Evolutionary conservation across 257 asterid species (phyloP).

Genomic region (Solanum arcanum): DNA sequence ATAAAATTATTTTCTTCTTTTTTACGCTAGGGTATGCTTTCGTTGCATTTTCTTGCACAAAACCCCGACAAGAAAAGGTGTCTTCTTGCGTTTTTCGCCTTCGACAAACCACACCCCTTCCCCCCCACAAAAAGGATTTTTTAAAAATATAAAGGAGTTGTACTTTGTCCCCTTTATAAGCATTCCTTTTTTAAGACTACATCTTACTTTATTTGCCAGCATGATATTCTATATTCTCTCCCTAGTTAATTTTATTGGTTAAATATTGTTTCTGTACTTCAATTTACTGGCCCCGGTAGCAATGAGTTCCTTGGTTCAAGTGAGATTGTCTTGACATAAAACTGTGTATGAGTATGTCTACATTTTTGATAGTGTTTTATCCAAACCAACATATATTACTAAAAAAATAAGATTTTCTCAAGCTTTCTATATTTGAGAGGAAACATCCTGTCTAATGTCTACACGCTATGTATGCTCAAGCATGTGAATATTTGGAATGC

Average conservation of each 20-base stretch:
- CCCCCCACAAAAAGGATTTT: not conserved
- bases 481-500: not conserved
- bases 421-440: not conserved
- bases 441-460: not conserved
- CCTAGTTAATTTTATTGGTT: not conserved
- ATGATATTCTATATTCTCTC: not conserved
- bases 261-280: not conserved
- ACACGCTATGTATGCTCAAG: not conserved
- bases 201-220: not conserved
- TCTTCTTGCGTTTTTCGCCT: not conserved
- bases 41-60: not conserved
- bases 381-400: not conserved
- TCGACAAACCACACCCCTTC: not conserved
- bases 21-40: not conserved
- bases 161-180: not conserved
- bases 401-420: not conserved
- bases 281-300: not conserved
- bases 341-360: not conserved
- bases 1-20: not conserved
- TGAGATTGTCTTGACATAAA: not conserved
- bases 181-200: not conserved
- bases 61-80: not conserved
- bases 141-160: not conserved
- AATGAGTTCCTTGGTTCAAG: not conserved
- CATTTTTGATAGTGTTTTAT: not conserved